A percentile compares a stretch with the other conserved stretches of the same genome.
These are phyloP conservation scores for Clarireedia hainanense DNA, from an alignment of 2,329 filamentous ascomycete species.

Conservation along the genomic window DNA sequence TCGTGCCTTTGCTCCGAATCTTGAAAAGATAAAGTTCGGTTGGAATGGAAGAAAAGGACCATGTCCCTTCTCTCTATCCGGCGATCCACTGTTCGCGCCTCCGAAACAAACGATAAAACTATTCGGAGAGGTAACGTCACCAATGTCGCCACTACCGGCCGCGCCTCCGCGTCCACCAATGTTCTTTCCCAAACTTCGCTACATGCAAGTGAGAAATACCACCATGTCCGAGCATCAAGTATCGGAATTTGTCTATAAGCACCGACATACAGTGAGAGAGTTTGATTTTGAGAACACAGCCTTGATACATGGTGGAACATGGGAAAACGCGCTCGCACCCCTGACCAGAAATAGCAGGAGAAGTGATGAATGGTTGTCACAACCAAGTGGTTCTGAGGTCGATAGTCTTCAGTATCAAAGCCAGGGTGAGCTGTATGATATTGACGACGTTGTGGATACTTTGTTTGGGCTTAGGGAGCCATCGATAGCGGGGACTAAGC, in stretches of 20 bases:
- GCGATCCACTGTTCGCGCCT: conserved; percentile 58
- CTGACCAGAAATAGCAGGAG: conserved; percentile 41
- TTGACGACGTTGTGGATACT: conserved; percentile 21
- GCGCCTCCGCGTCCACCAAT: conserved; percentile 47
- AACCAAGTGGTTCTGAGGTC: conserved; percentile 29
- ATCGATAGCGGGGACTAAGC: conserved; percentile 35
- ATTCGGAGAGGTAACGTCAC: conserved; percentile 56
- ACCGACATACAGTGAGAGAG: conserved; percentile 62
- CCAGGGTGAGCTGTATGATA: conserved; percentile 18
- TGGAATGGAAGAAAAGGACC: conserved; percentile 70
- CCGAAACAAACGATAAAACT: conserved; percentile 47
- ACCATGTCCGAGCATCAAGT: conserved; percentile 66
- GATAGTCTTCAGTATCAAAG: conserved; percentile 20
- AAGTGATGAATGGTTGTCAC: conserved; percentile 32
- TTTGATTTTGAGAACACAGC: conserved; percentile 74
- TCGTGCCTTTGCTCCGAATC: conserved; percentile 54
- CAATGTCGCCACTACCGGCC: conserved; percentile 54
- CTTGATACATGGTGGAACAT: conserved; percentile 60
- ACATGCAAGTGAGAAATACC: conserved; percentile 65
- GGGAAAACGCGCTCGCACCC: conserved; percentile 76
- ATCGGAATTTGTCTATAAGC: conserved; percentile 56
- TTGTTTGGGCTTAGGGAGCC: conserved; percentile 8
- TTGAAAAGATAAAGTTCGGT: conserved; percentile 67
- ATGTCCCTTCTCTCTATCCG: conserved; percentile 59
- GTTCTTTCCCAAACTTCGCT: conserved; percentile 58